A percentile compares a stretch with the other conserved stretches of the same genome.
These are phyloP conservation scores for Fomitopsis pinicola DNA, from an alignment of 1,284 basidiomycete species.

Conservation along the genomic window DNA sequence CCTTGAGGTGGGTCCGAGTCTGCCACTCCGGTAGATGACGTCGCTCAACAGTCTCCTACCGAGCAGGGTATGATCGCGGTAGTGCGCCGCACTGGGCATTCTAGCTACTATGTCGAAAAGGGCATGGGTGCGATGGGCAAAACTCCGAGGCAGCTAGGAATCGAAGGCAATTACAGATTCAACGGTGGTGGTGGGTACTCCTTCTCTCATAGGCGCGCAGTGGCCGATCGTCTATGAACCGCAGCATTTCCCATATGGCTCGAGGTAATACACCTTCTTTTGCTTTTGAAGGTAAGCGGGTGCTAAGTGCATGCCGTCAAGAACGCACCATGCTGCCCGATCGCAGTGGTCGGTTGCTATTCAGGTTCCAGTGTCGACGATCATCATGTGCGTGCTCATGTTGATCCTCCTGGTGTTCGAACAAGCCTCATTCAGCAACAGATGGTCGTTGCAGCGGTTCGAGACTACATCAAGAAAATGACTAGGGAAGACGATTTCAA, in stretches of 20 bases:
- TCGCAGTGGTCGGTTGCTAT: constrained; percentile 74
- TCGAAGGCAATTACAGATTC: constrained; percentile 57
- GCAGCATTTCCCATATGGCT: constrained; percentile 81
- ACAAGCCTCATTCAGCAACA: constrained; percentile 21
- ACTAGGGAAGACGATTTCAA: constrained; percentile 29
- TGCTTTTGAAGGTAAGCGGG: not conserved
- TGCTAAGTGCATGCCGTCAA: constrained; percentile 25
- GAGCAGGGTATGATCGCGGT: constrained; percentile 64
- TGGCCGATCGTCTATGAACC: constrained; percentile 4
- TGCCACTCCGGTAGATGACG: not conserved
- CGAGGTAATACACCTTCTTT: constrained; percentile 42
- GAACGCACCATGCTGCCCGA: constrained; percentile 80
- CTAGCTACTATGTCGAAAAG: constrained; percentile 79
- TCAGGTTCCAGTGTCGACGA: constrained; percentile 80
- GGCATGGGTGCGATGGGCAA: constrained; percentile 80
- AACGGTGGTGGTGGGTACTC: constrained; percentile 66
- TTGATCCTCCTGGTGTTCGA: not conserved
- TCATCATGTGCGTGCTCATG: constrained; percentile 52
- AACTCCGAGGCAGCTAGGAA: constrained; percentile 62
- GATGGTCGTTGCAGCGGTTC: constrained; percentile 61
- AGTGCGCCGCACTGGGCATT: constrained; percentile 76
- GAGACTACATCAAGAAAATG: constrained; percentile 67
- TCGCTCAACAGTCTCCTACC: not conserved
- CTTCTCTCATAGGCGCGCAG: not conserved
- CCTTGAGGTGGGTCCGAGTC: constrained; percentile 39